These are phyloP conservation scores for Hypocreales sp. DNA, from an alignment of 2,329 filamentous ascomycete genomes.

Conservation along the genomic window DNA sequence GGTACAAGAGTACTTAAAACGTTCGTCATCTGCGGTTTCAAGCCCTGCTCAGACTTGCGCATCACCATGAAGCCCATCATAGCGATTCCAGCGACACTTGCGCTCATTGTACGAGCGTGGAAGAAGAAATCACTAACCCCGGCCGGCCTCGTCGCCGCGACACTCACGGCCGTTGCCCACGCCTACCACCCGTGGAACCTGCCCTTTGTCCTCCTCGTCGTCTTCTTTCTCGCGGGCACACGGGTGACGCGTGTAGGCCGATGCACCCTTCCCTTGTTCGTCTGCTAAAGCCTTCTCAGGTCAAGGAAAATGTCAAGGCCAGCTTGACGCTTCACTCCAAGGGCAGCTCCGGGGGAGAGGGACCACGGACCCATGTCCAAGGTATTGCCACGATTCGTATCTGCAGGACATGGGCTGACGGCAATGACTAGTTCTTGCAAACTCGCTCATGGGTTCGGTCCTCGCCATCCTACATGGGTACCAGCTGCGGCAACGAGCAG, in stretches of 20 bases:
- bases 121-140: slow-evolving; percentile 66
- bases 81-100: slow-evolving; percentile 40
- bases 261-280: neutral
- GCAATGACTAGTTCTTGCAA: slow-evolving; percentile 74
- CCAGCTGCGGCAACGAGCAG: slow-evolving; percentile 35
- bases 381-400: too few relatives aligned
- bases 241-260: slow-evolving; percentile 66
- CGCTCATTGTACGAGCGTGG: slow-evolving; percentile 51
- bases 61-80: slow-evolving; percentile 41
- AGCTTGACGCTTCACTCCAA: slow-evolving; percentile 63
- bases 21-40: too few relatives aligned
- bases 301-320: slow-evolving; percentile 79
- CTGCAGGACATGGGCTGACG: too few relatives aligned
- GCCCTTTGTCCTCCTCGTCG: slow-evolving; percentile 69
- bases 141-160: slow-evolving; percentile 55
- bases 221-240: slow-evolving; percentile 81
- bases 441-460: slow-evolving; percentile 65
- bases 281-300: slow-evolving; percentile 25
- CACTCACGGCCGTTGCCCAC: slow-evolving; percentile 61
- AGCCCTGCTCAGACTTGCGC: too few relatives aligned
- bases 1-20: too few relatives aligned
- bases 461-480: slow-evolving; percentile 42
- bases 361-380: slow-evolving; percentile 70
- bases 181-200: slow-evolving; percentile 85
- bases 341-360: slow-evolving; percentile 63